phyloP scores from a whole-genome alignment of 176 grass and related monocot species.

The Phragmites australis region DNA sequence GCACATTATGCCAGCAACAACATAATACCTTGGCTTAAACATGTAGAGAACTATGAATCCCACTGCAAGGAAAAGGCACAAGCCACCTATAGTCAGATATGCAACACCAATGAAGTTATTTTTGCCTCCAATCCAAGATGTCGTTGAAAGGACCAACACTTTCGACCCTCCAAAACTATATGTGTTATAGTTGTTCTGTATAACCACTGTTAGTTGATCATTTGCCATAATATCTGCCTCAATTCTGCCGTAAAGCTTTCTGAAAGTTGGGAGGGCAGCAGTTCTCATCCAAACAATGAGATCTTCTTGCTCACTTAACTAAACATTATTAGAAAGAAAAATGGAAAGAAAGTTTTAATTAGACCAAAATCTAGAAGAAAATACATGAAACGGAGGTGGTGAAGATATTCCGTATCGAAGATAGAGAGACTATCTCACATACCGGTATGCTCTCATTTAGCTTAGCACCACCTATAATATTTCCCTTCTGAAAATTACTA shows the following conservation, averaged over 20 bases:
- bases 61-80: constrained; percentile 72
- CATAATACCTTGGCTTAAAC: constrained; percentile 78
- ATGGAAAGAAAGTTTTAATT: neutral
- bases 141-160: constrained; percentile 79
- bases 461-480: constrained; percentile 75
- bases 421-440: constrained; percentile 40
- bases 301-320: constrained; percentile 96
- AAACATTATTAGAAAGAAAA: constrained; percentile 20
- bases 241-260: constrained; percentile 93
- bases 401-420: neutral
- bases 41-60: constrained; percentile 69
- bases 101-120: constrained; percentile 85
- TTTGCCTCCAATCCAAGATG: constrained; percentile 90
- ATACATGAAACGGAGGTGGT: neutral
- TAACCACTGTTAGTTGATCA: constrained; percentile 68
- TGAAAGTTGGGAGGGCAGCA: constrained; percentile 81
- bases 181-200: constrained; percentile 97
- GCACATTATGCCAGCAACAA: neutral
- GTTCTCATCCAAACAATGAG: constrained; percentile 99
- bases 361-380: constrained; percentile 8
- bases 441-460: constrained; percentile 91
- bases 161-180: constrained; percentile 89
- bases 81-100: constrained; percentile 66
- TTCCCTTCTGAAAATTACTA: constrained; percentile 82
- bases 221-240: constrained; percentile 71